phyloP scores from a whole-genome alignment of 2,329 filamentous ascomycete genomes.

The Curvularia spicifera region DNA sequence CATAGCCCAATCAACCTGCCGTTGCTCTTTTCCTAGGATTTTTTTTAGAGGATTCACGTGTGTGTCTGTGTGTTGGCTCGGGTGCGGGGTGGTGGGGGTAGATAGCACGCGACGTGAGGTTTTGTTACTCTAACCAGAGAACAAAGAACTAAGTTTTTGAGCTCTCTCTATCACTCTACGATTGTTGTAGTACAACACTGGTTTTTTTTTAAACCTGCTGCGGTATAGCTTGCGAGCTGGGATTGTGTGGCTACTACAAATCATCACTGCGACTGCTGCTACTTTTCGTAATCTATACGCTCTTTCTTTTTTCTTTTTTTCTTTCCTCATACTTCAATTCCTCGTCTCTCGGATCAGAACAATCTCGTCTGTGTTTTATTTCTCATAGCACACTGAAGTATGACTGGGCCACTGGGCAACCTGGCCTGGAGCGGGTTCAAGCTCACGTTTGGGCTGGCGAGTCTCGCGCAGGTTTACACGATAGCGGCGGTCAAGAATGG shows the following conservation, averaged over 20 bases:
- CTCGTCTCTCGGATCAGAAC: neutral
- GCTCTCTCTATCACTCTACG: neutral
- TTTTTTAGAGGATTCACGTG: neutral
- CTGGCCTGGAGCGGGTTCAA: conserved; percentile 37
- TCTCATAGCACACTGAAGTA: neutral
- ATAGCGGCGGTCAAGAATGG: conserved; percentile 37
- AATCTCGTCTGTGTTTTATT: neutral
- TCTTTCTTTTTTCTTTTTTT: neutral
- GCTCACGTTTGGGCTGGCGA: conserved; percentile 43
- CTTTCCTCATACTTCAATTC: neutral
- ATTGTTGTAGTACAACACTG: neutral
- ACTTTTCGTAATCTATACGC: neutral
- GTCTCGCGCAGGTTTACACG: conserved; percentile 28
- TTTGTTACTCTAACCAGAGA: neutral
- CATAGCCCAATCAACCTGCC: neutral
- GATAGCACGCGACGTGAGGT: neutral
- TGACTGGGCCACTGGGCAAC: conserved; percentile 19
- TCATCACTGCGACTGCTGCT: neutral
- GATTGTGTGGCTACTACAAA: neutral
- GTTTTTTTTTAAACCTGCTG: neutral
- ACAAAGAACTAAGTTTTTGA: neutral
- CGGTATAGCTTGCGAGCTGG: neutral
- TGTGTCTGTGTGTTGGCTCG: neutral
- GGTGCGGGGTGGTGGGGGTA: neutral
- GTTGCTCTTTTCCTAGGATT: neutral